Evolutionary conservation across 257 asterid species (phyloP), one percentile per base, ranked within the genome.

Genomic region (Striga asiatica): DNA sequence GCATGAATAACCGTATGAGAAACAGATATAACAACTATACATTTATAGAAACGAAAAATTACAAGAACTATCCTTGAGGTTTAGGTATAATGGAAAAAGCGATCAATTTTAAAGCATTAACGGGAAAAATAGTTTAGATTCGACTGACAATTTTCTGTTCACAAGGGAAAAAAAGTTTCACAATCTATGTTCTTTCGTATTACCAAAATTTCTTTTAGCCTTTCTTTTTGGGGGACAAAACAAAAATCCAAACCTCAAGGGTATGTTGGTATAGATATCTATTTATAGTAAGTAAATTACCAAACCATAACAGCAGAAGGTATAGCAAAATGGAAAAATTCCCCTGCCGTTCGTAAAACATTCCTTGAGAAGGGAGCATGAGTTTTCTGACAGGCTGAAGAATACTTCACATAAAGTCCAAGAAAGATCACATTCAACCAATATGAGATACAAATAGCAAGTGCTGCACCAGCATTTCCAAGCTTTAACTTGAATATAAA

Each of bases 261-360:
- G 5, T 5, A 1, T 29, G 5, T 29, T 10, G 3, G 13, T 35
- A 35, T 8, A 8, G 8, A 35, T 35, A 1, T 4, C 41, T 4
- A 22, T 17, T 35, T 12, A 32, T 21, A 11, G 37, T n/a, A 5
- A 39, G 48, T 38, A 46, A 49, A 34, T 45, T 77, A 77, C 83
- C 80, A 73, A 41, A 58, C 34, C 83, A 73, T 73, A 27, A 67
- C 50, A 24, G 77, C 71, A 20, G 79, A 73, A 11, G 82, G 79
- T 46, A 76, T 64, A 23, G 83, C 80, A 19, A 64, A 67, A 11
- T 29, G 62, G 66, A 77, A 70, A 68, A 77, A 73, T 52, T 70
- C 75, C 55, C 64, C 13, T 16, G 58, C 5, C 4, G 75, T 65
- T 3, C n/a, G 47, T 28, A 66, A 64, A 0, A 65, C 68, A 14